These are phyloP conservation scores for Ustilago tritici DNA, from an alignment of 1,284 basidiomycete species.

Conservation along the genomic window DNA sequence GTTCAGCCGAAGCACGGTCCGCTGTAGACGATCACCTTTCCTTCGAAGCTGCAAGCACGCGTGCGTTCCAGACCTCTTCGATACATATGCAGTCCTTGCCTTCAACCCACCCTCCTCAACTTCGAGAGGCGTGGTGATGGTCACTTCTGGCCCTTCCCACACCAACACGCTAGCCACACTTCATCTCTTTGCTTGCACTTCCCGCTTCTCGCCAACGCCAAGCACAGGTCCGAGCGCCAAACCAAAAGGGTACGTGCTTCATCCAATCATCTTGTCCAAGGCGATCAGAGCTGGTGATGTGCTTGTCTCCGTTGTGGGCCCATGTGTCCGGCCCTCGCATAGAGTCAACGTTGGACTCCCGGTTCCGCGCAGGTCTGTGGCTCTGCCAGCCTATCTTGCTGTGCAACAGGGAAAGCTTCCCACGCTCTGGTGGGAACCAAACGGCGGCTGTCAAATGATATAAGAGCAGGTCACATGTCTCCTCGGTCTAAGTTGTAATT, in stretches of 20 bases:
- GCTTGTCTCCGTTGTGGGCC: conserved; percentile 1
- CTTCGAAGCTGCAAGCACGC: not conserved
- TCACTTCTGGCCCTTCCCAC: not conserved
- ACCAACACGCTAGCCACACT: conserved; percentile 1
- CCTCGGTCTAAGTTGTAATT: not conserved
- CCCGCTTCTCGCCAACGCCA: not conserved
- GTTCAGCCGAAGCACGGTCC: not conserved
- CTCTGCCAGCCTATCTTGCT: not conserved
- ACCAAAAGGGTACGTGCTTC: not conserved
- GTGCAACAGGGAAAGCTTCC: not conserved
- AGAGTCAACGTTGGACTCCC: not conserved
- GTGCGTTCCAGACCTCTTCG: not conserved
- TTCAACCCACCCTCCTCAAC: not conserved
- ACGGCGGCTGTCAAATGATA: not conserved
- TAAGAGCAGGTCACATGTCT: not conserved
- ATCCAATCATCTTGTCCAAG: not conserved
- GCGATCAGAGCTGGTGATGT: not conserved
- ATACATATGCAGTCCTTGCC: not conserved
- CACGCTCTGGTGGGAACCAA: conserved; percentile 6
- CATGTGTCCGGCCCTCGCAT: not conserved
- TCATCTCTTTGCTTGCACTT: not conserved
- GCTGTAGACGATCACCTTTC: not conserved
- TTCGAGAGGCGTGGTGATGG: not conserved
- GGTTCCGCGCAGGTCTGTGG: conserved; percentile 11
- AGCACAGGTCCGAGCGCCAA: not conserved